Evolutionary conservation across 1,139 yeast genomes (phyloP), one percentile per base, ranked within the genome.

Genomic region (Barnettozyma hawaiiensis): DNA sequence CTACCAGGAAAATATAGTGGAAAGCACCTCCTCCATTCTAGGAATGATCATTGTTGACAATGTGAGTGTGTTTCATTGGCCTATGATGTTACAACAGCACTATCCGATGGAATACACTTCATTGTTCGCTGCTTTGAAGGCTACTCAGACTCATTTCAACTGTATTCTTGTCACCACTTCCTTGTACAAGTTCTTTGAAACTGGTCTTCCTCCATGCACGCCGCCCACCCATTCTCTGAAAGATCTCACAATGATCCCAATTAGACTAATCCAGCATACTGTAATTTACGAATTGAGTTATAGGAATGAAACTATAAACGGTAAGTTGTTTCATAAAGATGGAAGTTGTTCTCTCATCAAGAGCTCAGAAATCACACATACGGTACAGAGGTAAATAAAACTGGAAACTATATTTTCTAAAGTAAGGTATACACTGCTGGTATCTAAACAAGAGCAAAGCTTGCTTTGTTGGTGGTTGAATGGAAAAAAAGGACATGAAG

Each of bases 41-140:
- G 41, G 42, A 6, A 9, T 42, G 33, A 21, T 42, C 15, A 22
- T 42, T 12, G 20, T 42, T 7, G 45, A 42, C 37, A 42, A 42
- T 15, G 20, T 42, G n/a, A 38, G 39, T 4, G 31, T 42, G 22
- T 42, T 24, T 20, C 39, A 42, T 27, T 42, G 41, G 45, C 8
- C 22, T 2, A 31, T 35, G 39, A 14, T 22, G 5, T 2, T 12
- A 12, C 19, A 31, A 4, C 28, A 38, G n/a, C 10, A 16, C 15
- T 35, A 28, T 24, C 39, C 39, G 9, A 42, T 42, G 45, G 45
- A 38, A 23, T 42, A 31, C 6, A 31, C 23, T 3, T 29, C 39
- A 12, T 24, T 42, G 2, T 38, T 38, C 7, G 35, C 37, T 11
- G 7, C 27, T 7, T 5, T 35, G 4, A 38, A 26, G 8, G 8